phyloP scores from a whole-genome alignment of 495 filamentous ascomycete genomes.

The Daldinia loculata region DNA sequence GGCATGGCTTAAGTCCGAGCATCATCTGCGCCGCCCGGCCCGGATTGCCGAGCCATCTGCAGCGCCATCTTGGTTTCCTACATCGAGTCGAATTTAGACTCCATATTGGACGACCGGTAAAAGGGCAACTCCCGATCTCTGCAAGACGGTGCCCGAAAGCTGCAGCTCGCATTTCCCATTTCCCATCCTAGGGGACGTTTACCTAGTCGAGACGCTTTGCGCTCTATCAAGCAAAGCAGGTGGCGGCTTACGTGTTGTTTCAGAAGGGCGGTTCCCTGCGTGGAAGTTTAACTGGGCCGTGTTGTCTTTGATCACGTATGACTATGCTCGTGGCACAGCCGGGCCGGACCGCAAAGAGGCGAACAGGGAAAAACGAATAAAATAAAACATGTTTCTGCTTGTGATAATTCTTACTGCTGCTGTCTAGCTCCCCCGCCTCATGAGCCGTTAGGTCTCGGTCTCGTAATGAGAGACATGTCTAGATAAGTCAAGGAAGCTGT shows the following conservation, averaged over 20 bases:
- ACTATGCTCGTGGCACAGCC: neutral
- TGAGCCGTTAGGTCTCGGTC: slow-evolving; percentile 36
- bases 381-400: neutral
- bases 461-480: slow-evolving; percentile 30
- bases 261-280: neutral
- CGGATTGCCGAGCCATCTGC: neutral
- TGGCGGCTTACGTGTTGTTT: neutral
- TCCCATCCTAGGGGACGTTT: neutral
- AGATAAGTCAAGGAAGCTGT: slow-evolving; percentile 17
- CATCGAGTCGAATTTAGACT: neutral
- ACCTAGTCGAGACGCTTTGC: too few relatives aligned
- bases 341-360: neutral
- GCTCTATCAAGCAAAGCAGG: neutral
- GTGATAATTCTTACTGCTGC: neutral
- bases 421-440: slow-evolving; percentile 13
- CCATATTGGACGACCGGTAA: neutral
- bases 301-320: slow-evolving; percentile 10
- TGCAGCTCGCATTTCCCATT: neutral
- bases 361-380: neutral
- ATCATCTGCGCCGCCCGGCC: neutral
- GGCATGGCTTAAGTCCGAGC: too few relatives aligned
- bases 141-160: neutral
- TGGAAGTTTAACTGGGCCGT: neutral
- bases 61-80: neutral
- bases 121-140: neutral